These are phyloP conservation scores for Solanum etuberosum DNA, from an alignment of 257 asterid species.

Conservation along the genomic window DNA sequence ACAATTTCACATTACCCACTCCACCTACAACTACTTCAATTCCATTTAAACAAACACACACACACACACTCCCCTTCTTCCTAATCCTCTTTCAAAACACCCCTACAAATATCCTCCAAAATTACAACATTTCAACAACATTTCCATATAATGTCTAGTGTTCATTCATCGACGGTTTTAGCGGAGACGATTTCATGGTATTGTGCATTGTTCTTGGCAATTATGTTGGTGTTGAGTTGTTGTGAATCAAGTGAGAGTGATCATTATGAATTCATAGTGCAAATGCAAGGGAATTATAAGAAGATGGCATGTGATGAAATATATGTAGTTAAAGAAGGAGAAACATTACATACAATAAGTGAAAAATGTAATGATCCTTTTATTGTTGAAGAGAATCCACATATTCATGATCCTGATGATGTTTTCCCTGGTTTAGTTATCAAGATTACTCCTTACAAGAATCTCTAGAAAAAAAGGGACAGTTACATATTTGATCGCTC, in stretches of 20 bases:
- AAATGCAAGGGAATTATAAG: not conserved
- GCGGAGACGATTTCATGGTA: conserved; percentile 56
- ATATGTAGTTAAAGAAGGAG: conserved; percentile 53
- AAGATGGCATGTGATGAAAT: conserved; percentile 46
- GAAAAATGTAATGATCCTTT: conserved; percentile 60
- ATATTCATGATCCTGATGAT: conserved; percentile 69
- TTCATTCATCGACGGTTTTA: conserved; percentile 18
- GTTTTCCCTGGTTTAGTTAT: conserved; percentile 67
- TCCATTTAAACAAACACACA: not conserved
- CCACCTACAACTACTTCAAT: not conserved
- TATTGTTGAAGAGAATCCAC: conserved; percentile 67
- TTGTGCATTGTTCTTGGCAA: conserved; percentile 33
- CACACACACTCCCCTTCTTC: not conserved
- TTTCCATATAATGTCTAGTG: conserved; percentile 18
- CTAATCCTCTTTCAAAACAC: not conserved
- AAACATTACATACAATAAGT: conserved; percentile 55
- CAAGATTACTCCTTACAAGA: conserved; percentile 43
- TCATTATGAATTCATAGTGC: not conserved
- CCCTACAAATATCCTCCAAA: conserved; percentile 6
- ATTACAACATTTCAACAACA: not conserved
- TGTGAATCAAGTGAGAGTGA: conserved; percentile 36
- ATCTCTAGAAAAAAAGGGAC: not conserved
- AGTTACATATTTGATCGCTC: not conserved
- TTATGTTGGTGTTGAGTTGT: conserved; percentile 47
- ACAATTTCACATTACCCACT: not conserved